Evolutionary conservation across 2,329 filamentous ascomycete genomes (phyloP).

Genomic region (Chaetomium olivaceum): DNA sequence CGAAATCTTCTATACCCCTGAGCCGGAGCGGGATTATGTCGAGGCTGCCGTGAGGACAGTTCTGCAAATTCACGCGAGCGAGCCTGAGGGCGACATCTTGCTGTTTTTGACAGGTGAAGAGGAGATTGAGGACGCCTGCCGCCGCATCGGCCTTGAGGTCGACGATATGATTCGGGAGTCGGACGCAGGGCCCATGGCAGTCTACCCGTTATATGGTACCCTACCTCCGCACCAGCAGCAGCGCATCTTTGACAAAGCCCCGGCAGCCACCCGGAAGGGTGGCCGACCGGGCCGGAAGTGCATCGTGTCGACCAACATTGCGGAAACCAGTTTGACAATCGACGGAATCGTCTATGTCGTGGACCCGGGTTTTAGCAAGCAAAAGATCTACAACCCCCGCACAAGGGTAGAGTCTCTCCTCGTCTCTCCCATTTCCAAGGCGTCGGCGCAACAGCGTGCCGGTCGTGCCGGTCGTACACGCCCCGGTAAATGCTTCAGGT

Average conservation of each 20-base stretch:
- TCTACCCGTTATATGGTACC: conserved; percentile 93
- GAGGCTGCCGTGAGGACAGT: conserved; percentile 94
- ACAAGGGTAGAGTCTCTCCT: conserved; percentile 94
- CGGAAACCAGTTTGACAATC: conserved; percentile 95
- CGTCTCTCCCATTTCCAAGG: conserved; percentile 97
- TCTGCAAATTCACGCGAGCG: conserved; percentile 91
- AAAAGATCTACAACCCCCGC: conserved; percentile 97
- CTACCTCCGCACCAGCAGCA: conserved; percentile 92
- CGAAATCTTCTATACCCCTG: conserved; percentile 97
- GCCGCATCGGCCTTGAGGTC: conserved; percentile 86
- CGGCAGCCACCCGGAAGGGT: conserved; percentile 68
- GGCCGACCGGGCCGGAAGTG: conserved; percentile 89
- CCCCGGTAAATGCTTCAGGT: conserved; percentile 95
- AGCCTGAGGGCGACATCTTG: conserved; percentile 88
- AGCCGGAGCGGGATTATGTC: conserved; percentile 94
- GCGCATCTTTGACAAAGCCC: conserved; percentile 89
- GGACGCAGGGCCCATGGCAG: conserved; percentile 82
- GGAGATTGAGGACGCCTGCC: conserved; percentile 94
- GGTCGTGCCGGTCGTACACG: conserved; percentile 99
- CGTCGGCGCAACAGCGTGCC: conserved; percentile 92
- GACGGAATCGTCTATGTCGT: conserved; percentile 99
- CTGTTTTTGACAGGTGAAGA: conserved; percentile 97
- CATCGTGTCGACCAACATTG: conserved; percentile 96
- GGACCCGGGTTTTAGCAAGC: conserved; percentile 98
- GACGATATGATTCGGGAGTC: conserved; percentile 92